These are phyloP conservation scores for Mrakia hoshinonis DNA, from an alignment of 768 basidiomycete genomes.

Conservation along the genomic window DNA sequence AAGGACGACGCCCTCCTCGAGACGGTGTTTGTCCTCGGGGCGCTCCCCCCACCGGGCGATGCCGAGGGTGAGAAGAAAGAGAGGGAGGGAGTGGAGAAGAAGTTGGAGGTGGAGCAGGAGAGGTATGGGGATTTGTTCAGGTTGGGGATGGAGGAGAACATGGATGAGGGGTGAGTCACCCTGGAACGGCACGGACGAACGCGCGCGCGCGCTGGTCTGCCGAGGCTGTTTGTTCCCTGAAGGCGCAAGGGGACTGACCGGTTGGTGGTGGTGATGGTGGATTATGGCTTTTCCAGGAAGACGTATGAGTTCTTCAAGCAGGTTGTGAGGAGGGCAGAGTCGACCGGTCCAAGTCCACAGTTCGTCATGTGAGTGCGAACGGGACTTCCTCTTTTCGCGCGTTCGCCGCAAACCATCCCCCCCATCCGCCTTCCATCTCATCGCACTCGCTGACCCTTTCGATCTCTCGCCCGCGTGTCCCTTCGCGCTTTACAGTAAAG, in stretches of 20 bases:
- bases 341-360: neutral
- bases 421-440: too few relatives aligned
- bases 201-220: neutral
- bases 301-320: neutral
- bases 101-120: neutral
- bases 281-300: neutral
- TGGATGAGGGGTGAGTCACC: constrained; percentile 1
- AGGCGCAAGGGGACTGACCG: too few relatives aligned
- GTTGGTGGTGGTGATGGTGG: neutral
- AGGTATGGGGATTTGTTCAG: neutral
- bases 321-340: neutral
- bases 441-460: neutral
- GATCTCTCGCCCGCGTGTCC: neutral
- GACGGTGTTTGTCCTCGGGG: neutral
- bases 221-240: neutral
- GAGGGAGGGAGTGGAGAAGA: neutral
- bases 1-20: neutral
- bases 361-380: constrained; percentile 9
- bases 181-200: neutral
- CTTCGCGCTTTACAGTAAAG: neutral
- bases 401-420: too few relatives aligned
- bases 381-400: too few relatives aligned
- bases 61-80: neutral
- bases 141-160: constrained; percentile 2
- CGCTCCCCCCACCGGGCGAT: too few relatives aligned